phyloP scores from a whole-genome alignment of 345 rosid genomes.

The Acer negundo region DNA sequence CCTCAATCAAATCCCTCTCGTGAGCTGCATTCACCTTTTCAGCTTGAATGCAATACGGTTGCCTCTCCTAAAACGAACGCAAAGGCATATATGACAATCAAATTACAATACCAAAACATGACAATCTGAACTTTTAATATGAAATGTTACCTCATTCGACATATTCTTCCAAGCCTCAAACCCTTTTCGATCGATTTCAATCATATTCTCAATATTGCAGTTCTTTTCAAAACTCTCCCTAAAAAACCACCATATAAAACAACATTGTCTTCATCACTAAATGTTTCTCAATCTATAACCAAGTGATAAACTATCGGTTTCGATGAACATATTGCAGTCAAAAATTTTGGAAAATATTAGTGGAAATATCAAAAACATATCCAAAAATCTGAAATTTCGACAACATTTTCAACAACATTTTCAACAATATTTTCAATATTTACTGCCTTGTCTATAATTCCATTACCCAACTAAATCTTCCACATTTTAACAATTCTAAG shows the following conservation, averaged over 20 bases:
- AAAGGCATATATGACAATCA: background rate
- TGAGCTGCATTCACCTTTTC: conserved; percentile 32
- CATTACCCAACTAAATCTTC: background rate
- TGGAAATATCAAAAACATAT: too few species aligned
- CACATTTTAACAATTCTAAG: background rate
- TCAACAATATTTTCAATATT: background rate
- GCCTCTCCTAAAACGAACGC: conserved; percentile 49
- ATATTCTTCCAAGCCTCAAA: conserved; percentile 69
- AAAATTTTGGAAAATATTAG: too few species aligned
- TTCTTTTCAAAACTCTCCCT: conserved; percentile 54
- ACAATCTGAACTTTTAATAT: background rate
- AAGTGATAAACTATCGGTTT: too few species aligned
- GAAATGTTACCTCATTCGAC: conserved; percentile 53
- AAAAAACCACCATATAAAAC: conserved; percentile 1
- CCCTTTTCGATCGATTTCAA: conserved; percentile 54
- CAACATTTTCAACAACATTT: background rate
- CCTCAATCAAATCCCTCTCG: conserved; percentile 28
- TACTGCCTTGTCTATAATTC: background rate
- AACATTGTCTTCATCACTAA: conserved; percentile 4
- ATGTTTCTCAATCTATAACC: background rate
- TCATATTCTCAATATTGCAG: conserved; percentile 19
- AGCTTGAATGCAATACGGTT: conserved; percentile 48
- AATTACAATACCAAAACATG: background rate
- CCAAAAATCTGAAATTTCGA: too few species aligned
- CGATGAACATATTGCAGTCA: too few species aligned